Base-by-base conservation (phyloP, 208 protist genomes). In the Crithidia thermophila region DNA sequence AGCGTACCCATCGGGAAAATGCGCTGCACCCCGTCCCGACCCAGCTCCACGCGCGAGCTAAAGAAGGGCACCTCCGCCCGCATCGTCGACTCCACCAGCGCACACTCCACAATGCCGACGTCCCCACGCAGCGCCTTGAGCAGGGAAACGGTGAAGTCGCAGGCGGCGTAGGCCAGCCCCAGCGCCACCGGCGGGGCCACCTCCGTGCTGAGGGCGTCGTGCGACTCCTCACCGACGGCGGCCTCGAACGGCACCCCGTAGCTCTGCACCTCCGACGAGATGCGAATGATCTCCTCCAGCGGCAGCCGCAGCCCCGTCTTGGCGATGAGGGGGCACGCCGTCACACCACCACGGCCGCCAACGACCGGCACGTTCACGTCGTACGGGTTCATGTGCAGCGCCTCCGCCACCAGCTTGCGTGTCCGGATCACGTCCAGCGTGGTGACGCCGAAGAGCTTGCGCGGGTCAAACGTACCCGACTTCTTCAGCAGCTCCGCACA, bases 401-500 rank as follows among this genome's bases (percentile, higher is more conserved):
- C 77, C 14, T 64, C 75, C 21, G 85, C 85, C 7, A 93, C 77
- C 25, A 93, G 72, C 20, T 58, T 75, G 21, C 84, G 82, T 27
- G 87, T 75, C 27, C 95, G 91, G 4, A 94, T 74, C 37, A 97
- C 89, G 72, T 98, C 97, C 7, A 97, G 85, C 7, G 93, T 94
- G 11, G 97, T 98, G 31, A 98, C 90, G 47, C 97, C 97, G 64
- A 98, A 91, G 4, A 98, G 67, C 61, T 85, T 85, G 25, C 82
- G 88, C 18, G 87, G 85, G 67, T 97, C 84, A 67, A 94, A 97
- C 13, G 65, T 72, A 50, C 88, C 78, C 18, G 55, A 61, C 31
- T 69, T 74, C 79, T 93, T 85, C 27, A 97, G 70, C 31, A 91
- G 72, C 79, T 98, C 97, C 11, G 89, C 87, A 27, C 87, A 93